These are phyloP conservation scores for Pyrus bretschneideri DNA, from an alignment of 306 rosid genomes.

Conservation along the genomic window DNA sequence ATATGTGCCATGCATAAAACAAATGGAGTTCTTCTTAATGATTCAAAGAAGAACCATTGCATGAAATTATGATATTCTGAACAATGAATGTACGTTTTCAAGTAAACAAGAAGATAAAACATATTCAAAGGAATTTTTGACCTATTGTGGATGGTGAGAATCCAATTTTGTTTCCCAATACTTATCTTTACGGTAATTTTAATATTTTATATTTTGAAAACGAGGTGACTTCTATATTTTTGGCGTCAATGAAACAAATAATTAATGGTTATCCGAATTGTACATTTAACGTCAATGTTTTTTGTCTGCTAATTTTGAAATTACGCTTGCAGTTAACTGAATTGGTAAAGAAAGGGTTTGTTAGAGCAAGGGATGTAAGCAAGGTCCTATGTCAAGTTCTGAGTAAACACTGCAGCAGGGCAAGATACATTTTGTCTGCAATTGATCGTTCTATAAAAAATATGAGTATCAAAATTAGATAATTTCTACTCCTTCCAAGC, in stretches of 20 bases:
- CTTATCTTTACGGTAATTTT: too few species aligned
- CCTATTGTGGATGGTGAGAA: too few species aligned
- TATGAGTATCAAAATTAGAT: background rate
- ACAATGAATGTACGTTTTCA: too few species aligned
- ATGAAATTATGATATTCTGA: too few species aligned
- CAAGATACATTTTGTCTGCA: slow-evolving; percentile 41
- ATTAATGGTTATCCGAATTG: too few species aligned
- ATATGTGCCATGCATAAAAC: background rate
- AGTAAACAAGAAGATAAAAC: too few species aligned
- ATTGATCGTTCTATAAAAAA: background rate
- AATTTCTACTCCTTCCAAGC: background rate
- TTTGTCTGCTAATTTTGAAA: slow-evolving; percentile 4
- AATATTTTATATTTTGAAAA: too few species aligned
- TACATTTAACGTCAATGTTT: background rate
- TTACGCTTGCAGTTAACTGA: slow-evolving; percentile 59
- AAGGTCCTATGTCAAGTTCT: slow-evolving; percentile 84
- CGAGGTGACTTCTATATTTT: too few species aligned
- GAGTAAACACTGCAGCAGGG: slow-evolving; percentile 76
- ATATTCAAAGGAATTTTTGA: too few species aligned
- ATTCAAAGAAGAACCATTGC: background rate
- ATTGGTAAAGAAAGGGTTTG: slow-evolving; percentile 78
- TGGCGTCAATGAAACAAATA: too few species aligned
- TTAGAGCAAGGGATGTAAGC: slow-evolving; percentile 70
- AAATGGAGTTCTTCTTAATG: background rate
- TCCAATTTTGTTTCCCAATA: too few species aligned